Base-by-base conservation (phyloP, 148 eudicot species). In the Vaccinium macrocarpon region DNA sequence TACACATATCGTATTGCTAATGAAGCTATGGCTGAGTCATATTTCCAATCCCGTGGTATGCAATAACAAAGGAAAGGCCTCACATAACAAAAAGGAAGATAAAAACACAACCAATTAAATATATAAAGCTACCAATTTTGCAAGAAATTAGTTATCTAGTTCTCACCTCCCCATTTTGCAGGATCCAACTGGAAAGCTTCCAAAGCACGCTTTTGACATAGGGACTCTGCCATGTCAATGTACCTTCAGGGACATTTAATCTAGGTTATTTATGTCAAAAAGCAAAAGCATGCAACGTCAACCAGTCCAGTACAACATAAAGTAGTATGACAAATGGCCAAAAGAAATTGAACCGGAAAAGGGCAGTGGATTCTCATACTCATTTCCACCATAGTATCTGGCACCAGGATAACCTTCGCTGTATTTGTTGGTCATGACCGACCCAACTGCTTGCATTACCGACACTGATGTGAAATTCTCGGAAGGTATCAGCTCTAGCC, bases 351-450 rank as follows among this genome's bases (percentile, higher is more conserved):
- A 35, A 57, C 27, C 0, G 18, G 56, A 21, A 64, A 72, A 32
- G 25, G 51, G 79, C 66, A 49, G 78, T 48, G 53, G 38, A 19
- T 61, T 15, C 75, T 82, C 99, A 52, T 94, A 97, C 99, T 97
- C 98, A 79, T 97, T 97, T 88, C 99, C 99, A 86, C 99, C 99
- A 86, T 97, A 97, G 87, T 97, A 97, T 92, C 99, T 92, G 84
- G 99, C 98, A 88, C 99, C 98, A 62, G 99, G 99, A 80, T 97
- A 97, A 21, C 99, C 99, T 93, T 97, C 99, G 87, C 99, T 97
- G 85, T 97, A 97, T 86, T 97, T 97, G 91, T 97, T 97, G 82
- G 99, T 97, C 99, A 97, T 97, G 82, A 97, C 93, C 53, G 98
- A 97, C 29, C 99, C 99, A 92, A 97, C 99, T 57, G 99, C 99